Evolutionary conservation across 169 alveolate species (phyloP), one percentile per base, ranked within the genome.

Genomic region (Plasmodium malariae): DNA sequence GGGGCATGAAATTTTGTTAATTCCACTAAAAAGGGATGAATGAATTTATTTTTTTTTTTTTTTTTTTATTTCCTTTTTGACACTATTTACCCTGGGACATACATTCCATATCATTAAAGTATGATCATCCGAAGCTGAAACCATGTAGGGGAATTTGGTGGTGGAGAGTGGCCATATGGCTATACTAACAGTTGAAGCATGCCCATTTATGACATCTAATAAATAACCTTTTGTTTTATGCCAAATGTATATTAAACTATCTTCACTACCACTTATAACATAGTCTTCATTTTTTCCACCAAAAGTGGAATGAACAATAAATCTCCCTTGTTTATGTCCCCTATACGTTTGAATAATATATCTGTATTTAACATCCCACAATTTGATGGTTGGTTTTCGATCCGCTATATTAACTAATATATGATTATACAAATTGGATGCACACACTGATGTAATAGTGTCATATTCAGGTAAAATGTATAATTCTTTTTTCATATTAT

Each of bases 171-270:
- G 67, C 98, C 98, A 96, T 62, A 95, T 95, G 3, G 96, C 96
- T 7, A 93, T 94, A 91, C 95, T 96, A 28, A 96, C 98, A 12
- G 96, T 92, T 17, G 97, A 88, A 2, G 97, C 93, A 74, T 96
- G 98, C 12, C 95, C 97, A 54, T 78, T 69, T 34, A 95, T 85
- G 7, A 92, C 96, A 59, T 91, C 89, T 37, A 94, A 87, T 54
- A 94, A 94, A 45, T 94, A 88, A 17, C 97, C 97, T 87, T 94
- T 93, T 0, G 95, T 68, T 78, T 93, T 92, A 69, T 93, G 95
- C 98, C 98, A 96, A 37, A 96, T 94, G 88, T 94, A 94, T n/a
- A 96, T 92, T 87, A 94, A 94, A n/a, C 95, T 91, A 65, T 96
- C 97, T 73, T 96, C 98, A 45, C 97, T 94, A 30, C 98, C 98